A percentile compares a stretch with the other conserved stretches of the same genome.
phyloP scores from a whole-genome alignment of 345 rosid genomes.

The Balakata baccata region DNA sequence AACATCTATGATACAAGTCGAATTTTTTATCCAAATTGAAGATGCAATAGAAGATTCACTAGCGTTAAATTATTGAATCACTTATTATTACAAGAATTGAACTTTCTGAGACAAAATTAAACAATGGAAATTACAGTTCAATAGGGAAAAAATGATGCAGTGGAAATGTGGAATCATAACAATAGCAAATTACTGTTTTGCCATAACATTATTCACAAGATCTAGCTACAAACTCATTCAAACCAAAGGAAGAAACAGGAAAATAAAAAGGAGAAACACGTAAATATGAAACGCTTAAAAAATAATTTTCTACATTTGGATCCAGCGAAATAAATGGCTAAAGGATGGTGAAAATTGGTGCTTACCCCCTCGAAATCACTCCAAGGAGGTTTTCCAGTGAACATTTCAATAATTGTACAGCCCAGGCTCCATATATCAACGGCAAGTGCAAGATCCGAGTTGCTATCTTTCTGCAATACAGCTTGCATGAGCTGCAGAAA shows the following conservation, averaged over 20 bases:
- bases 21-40: background rate
- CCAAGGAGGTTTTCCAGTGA: constrained; percentile 98
- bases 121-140: background rate
- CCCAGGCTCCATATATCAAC: constrained; percentile 99
- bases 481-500: constrained; percentile 80
- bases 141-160: too few relatives aligned
- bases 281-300: background rate
- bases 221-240: background rate
- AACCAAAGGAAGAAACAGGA: background rate
- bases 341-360: constrained; percentile 13
- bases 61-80: background rate
- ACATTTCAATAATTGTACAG: constrained; percentile 92
- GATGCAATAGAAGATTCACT: background rate
- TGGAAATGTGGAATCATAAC: too few relatives aligned
- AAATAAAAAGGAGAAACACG: background rate
- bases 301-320: background rate
- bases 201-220: too few relatives aligned
- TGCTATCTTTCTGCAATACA: constrained; percentile 74
- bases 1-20: background rate
- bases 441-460: constrained; percentile 81
- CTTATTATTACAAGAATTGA: background rate
- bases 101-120: background rate
- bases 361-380: constrained; percentile 94
- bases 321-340: background rate
- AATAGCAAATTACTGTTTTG: background rate